Evolutionary conservation across 2,329 filamentous ascomycete species (phyloP).

Genomic region (Grosmannia clavigera): DNA sequence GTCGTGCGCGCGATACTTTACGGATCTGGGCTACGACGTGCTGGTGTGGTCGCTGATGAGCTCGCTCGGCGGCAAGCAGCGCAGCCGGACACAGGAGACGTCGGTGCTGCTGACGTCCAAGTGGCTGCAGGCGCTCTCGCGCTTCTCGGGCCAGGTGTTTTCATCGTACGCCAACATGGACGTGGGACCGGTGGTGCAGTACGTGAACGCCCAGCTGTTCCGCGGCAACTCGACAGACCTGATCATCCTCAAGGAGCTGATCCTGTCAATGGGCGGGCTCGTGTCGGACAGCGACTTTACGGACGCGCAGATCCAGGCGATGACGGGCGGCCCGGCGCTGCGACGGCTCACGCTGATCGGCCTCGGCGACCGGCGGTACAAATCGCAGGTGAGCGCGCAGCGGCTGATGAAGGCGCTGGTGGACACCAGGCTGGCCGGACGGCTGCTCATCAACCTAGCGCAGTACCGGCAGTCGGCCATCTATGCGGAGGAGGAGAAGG

Average conservation of each 20-base stretch:
- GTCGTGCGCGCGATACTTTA: slow-evolving; percentile 89
- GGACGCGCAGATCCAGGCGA: slow-evolving; percentile 72
- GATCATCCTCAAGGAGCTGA: slow-evolving; percentile 80
- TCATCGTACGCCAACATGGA: slow-evolving; percentile 76
- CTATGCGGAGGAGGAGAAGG: slow-evolving; percentile 56
- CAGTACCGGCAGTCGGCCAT: slow-evolving; percentile 84
- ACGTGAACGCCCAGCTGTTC: slow-evolving; percentile 74
- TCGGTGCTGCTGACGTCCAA: slow-evolving; percentile 66
- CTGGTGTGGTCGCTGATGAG: slow-evolving; percentile 86
- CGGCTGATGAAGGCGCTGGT: slow-evolving; percentile 70
- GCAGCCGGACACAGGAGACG: slow-evolving; percentile 49
- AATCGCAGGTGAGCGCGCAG: slow-evolving; percentile 57
- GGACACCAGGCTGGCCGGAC: slow-evolving; percentile 65
- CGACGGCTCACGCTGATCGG: slow-evolving; percentile 70
- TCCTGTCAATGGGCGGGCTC: slow-evolving; percentile 88
- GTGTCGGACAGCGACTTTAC: slow-evolving; percentile 78
- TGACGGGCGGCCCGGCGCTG: slow-evolving; percentile 74
- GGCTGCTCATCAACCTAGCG: slow-evolving; percentile 78
- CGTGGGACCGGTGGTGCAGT: slow-evolving; percentile 73
- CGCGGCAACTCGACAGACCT: slow-evolving; percentile 79
- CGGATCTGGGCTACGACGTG: slow-evolving; percentile 82
- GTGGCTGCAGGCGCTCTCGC: slow-evolving; percentile 82
- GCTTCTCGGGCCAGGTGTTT: slow-evolving; percentile 86
- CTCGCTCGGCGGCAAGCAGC: slow-evolving; percentile 47
- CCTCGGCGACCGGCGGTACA: slow-evolving; percentile 60